Evolutionary conservation across 208 protist genomes (phyloP), one percentile per base, ranked within the genome.

Genomic region (Spongospora subterranea): DNA sequence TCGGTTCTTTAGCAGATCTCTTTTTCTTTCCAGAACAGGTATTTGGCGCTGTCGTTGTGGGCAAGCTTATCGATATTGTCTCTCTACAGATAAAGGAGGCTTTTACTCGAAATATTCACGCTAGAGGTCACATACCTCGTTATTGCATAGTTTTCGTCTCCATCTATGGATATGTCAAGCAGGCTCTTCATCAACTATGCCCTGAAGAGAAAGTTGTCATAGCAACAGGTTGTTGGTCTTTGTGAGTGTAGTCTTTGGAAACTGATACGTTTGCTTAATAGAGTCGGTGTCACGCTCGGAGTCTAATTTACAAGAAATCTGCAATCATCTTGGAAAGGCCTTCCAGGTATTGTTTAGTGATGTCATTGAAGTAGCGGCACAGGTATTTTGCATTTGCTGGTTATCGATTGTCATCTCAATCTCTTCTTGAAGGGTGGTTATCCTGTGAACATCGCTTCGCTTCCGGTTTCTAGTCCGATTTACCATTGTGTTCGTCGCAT

Each of bases 91-190:
- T 60, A 29, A 82, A 35, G 35, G 71, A 82, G n/a, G n/a, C 71
- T 20, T 82, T 82, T n/a, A 43, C 40, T 35, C 71, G 6, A 35
- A 39, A n/a, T 43, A 20, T 82, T 6, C 71, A 35, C n/a, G 17
- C 17, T 43, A 6, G 71, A 35, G 71, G 71, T 20, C 71, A 82
- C 71, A 82, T 82, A 45, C 71, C 71, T 17, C 71, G 71, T 45
- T 82, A 82, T n/a, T 82, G 71, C 71, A 45, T 82, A 13, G 6
- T n/a, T 20, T 82, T 82, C n/a, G 17, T 82, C n/a, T 45, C 35
- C n/a, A 35, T 82, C 13, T 82, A 82, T 43, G n/a, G 11, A 13
- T 6, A 35, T 43, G 71, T n/a, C n/a, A 82, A 82, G 35, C 17
- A 82, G 6, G 35, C 6, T n/a, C 71, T 39, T 6, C 71, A 82